These are phyloP conservation scores for Scopulariopsis brevicaulis DNA, from an alignment of 2,329 filamentous ascomycete genomes.

Conservation along the genomic window DNA sequence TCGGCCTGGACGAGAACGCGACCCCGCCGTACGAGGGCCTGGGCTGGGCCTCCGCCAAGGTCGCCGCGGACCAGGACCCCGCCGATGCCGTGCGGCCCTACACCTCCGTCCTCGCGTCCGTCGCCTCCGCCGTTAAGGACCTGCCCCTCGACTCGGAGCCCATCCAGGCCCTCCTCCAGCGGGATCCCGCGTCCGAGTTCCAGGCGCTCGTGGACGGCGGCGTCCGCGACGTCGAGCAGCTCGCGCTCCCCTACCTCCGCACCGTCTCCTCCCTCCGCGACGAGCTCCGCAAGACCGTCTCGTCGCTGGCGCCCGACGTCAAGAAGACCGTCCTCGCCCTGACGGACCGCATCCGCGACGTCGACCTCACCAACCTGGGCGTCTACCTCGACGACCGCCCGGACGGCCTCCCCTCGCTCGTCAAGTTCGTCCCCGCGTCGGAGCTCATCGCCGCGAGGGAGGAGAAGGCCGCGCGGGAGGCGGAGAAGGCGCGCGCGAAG, in stretches of 20 bases:
- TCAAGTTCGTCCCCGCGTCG: constrained; percentile 50
- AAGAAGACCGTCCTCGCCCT: constrained; percentile 65
- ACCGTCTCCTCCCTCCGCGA: constrained; percentile 46
- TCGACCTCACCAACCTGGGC: constrained; percentile 68
- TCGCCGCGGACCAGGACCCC: constrained; percentile 25
- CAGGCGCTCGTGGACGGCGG: constrained; percentile 29
- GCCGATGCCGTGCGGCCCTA: constrained; percentile 35
- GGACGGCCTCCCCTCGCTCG: constrained; percentile 57
- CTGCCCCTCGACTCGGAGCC: constrained; percentile 37
- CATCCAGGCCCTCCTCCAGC: constrained; percentile 28
- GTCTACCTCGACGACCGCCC: constrained; percentile 80
- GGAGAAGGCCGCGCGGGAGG: constrained; percentile 48
- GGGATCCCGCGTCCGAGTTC: constrained; percentile 34
- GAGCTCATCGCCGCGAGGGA: constrained; percentile 46
- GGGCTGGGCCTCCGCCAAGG: constrained; percentile 36
- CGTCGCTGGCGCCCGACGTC: constrained; percentile 31
- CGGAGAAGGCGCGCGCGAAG: constrained; percentile 45
- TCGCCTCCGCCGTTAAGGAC: constrained; percentile 31
- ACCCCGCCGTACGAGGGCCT: constrained; percentile 41
- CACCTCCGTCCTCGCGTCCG: constrained; percentile 27
- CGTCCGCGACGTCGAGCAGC: constrained; percentile 36
- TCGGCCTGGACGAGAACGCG: constrained; percentile 64
- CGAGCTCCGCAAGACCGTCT: constrained; percentile 45
- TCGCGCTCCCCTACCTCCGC: constrained; percentile 44
- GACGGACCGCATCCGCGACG: constrained; percentile 72